phyloP scores from a whole-genome alignment of 179 eudicot genomes.

The Camellia oleifera region DNA sequence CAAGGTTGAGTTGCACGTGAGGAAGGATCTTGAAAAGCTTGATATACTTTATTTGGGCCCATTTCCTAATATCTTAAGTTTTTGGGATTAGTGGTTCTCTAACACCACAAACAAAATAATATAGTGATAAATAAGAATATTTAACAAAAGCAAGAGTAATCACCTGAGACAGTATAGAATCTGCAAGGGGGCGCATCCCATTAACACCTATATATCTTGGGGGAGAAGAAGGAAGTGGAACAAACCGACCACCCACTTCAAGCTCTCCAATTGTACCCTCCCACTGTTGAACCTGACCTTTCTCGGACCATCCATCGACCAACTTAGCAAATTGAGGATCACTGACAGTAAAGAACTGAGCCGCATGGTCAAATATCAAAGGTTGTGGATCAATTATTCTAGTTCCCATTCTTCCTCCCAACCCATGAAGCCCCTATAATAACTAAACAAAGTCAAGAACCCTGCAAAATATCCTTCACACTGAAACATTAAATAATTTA shows the following conservation, averaged over 20 bases:
- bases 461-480: background rate
- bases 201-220: slow-evolving; percentile 69
- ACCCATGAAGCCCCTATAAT: slow-evolving; percentile 77
- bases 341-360: slow-evolving; percentile 83
- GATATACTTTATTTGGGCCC: no score
- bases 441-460: slow-evolving; percentile 17
- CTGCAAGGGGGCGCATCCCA: slow-evolving; percentile 95
- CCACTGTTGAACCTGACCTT: slow-evolving; percentile 72
- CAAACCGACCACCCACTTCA: slow-evolving; percentile 69
- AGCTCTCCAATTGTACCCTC: slow-evolving; percentile 78
- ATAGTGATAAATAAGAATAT: background rate
- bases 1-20: no score
- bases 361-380: slow-evolving; percentile 86
- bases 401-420: slow-evolving; percentile 99
- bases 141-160: slow-evolving; percentile 6
- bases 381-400: slow-evolving; percentile 64
- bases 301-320: slow-evolving; percentile 68
- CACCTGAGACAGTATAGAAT: slow-evolving; percentile 80
- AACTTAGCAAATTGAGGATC: slow-evolving; percentile 66
- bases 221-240: slow-evolving; percentile 53
- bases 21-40: no score
- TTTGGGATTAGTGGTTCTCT: background rate
- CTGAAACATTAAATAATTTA: background rate
- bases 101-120: background rate
- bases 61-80: no score